These are phyloP conservation scores for Aspergillus alliaceus DNA, from an alignment of 2,329 filamentous ascomycete species.

Conservation along the genomic window DNA sequence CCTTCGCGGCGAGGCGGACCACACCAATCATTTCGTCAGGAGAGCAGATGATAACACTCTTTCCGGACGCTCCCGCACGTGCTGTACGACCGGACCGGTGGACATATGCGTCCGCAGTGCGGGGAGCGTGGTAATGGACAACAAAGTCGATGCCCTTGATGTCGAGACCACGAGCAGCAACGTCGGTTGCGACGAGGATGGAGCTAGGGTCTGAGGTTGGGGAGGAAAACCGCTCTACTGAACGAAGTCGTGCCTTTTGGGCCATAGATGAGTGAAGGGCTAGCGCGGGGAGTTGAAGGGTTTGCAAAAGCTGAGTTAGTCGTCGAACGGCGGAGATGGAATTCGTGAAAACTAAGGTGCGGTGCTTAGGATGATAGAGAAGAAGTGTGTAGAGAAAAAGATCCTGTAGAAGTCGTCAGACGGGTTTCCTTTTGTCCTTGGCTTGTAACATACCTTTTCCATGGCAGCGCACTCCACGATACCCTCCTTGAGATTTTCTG, in stretches of 20 bases:
- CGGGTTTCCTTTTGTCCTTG: too few species aligned
- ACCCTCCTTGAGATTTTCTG: constrained; percentile 79
- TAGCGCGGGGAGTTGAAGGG: constrained; percentile 72
- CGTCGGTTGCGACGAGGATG: constrained; percentile 88
- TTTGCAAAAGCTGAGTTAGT: constrained; percentile 78
- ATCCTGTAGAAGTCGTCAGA: constrained; percentile 55
- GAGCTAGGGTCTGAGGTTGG: constrained; percentile 54
- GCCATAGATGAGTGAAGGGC: constrained; percentile 91
- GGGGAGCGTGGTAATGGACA: constrained; percentile 92
- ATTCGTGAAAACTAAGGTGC: constrained; percentile 91
- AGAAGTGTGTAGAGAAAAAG: constrained; percentile 89
- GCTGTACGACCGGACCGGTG: constrained; percentile 94
- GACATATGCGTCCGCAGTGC: constrained; percentile 88
- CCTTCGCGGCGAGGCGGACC: constrained; percentile 79
- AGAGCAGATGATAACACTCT: constrained; percentile 83
- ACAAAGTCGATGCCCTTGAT: constrained; percentile 88
- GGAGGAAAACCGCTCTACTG: constrained; percentile 82
- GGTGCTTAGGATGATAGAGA: constrained; percentile 75
- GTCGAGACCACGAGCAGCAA: constrained; percentile 89
- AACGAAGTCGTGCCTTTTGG: constrained; percentile 91
- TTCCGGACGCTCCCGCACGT: constrained; percentile 72
- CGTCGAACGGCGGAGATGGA: constrained; percentile 91
- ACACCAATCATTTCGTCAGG: constrained; percentile 89
- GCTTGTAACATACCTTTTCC: constrained; percentile 68
- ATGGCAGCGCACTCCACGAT: constrained; percentile 88